Evolutionary conservation across 106 monocot species (phyloP), one percentile per base, ranked within the genome.

Genomic region (Apostasia shenzhenica): DNA sequence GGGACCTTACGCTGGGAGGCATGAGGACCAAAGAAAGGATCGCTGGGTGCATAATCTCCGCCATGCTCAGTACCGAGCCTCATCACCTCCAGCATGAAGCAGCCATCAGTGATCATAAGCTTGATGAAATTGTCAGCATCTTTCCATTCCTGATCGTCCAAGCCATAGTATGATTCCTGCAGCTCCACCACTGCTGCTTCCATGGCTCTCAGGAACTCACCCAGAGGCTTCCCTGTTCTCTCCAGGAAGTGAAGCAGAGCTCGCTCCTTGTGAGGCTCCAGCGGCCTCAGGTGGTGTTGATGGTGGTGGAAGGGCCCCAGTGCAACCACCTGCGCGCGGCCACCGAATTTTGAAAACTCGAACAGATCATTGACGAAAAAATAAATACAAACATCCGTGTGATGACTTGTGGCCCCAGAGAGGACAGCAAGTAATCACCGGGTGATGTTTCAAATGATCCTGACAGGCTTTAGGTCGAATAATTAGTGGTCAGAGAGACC

Each of bases 11-110:
- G 69, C 43, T 82, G 61, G 66, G 78, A 54, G 5, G 85, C 85
- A 67, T 85, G 85, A 2, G 5, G 0, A 69, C 89, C 80, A 67
- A 85, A 85, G 39, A 85, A 73, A 61, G 89, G 89, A 45, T 89
- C 85, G 13, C 67, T 82, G n/a, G 3, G 8, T 12, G 82, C 74
- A 57, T 85, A 82, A 40, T 85, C 67, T 7, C 4, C 6, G 3
- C 37, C 4, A 4, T 40, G 54, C 0, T 46, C 11, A 0, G 55
- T 43, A 66, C 41, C 64, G 4, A 61, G 42, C 6, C 74, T 51
- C 43, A 77, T 3, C 6, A 81, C 50, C 59, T 77, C 81, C 4
- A 81, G 64, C 76, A 81, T 72, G 62, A 81, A 81, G 44, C 81
- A 76, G 0, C 81, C 81, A 38, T 81, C 81, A 1, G 51, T 0